Conservation (phyloP, 306 rosid species). For the Mucuna pruriens region DNA sequence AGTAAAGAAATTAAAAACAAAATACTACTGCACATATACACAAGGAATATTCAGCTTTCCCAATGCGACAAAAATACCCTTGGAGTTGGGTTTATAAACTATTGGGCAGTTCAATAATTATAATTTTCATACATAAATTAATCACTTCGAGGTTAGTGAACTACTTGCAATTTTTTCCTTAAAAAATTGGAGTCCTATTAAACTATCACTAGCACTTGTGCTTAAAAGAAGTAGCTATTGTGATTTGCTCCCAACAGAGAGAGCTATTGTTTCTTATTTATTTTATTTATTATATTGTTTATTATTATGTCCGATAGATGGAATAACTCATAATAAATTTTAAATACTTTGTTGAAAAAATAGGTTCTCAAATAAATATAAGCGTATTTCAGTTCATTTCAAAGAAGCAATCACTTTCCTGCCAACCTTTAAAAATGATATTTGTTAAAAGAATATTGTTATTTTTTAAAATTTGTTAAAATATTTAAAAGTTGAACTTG, state of each 20-base stretch:
- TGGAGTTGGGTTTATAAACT: conserved; percentile 48
- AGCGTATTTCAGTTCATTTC: no score
- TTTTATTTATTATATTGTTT: no score
- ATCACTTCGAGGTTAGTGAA: conserved; percentile 32
- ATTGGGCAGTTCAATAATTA: conserved; percentile 47
- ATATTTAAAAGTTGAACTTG: no score
- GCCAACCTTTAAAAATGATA: no score
- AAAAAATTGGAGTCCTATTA: not conserved
- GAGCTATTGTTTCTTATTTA: no score
- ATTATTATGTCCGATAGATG: no score
- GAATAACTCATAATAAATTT: no score
- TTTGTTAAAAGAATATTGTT: no score
- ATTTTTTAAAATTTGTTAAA: no score
- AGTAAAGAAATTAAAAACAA: conserved; percentile 4
- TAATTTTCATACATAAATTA: conserved; percentile 22
- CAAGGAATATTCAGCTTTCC: conserved; percentile 78
- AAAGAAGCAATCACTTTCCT: no score
- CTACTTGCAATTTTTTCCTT: not conserved
- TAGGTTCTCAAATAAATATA: no score
- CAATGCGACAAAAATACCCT: conserved; percentile 93
- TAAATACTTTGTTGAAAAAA: no score
- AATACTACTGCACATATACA: not conserved
- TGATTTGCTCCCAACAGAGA: not conserved
- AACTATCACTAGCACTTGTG: not conserved
- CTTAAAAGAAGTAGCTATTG: not conserved